These are phyloP conservation scores for Starmerella potacharoeniae DNA, from an alignment of 805 yeast species.

Conservation along the genomic window DNA sequence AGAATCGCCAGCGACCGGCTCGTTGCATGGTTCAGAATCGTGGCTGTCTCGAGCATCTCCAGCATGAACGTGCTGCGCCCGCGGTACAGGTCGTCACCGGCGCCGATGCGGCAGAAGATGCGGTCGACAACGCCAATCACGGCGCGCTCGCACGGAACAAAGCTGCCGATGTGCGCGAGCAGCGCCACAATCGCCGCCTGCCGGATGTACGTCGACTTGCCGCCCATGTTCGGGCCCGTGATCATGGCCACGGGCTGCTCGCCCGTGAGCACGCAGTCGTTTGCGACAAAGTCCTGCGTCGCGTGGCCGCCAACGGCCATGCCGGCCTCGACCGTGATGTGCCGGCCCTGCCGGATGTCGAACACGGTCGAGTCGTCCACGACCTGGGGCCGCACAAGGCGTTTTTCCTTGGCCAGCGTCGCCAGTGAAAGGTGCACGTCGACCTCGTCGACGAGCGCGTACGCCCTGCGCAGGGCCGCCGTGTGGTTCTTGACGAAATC, in stretches of 20 bases:
- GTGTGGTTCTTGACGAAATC: slow-evolving; percentile 37
- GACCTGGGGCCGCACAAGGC: slow-evolving; percentile 55
- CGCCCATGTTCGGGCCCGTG: slow-evolving; percentile 92
- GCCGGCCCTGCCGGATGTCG: slow-evolving; percentile 58
- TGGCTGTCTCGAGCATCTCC: slow-evolving; percentile 77
- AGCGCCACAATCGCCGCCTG: slow-evolving; percentile 58
- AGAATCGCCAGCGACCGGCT: slow-evolving; percentile 58
- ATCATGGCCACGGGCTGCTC: slow-evolving; percentile 41
- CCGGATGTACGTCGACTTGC: slow-evolving; percentile 65
- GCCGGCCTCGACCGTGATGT: slow-evolving; percentile 75
- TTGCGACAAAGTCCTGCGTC: slow-evolving; percentile 36
- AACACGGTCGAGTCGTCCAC: slow-evolving; percentile 36
- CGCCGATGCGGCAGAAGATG: slow-evolving; percentile 69
- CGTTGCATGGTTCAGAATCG: slow-evolving; percentile 56
- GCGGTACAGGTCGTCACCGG: slow-evolving; percentile 60
- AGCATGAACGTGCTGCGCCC: slow-evolving; percentile 88
- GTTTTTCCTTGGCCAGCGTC: slow-evolving; percentile 51
- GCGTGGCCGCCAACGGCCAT: slow-evolving; percentile 36
- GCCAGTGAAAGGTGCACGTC: slow-evolving; percentile 72
- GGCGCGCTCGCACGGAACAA: slow-evolving; percentile 55
- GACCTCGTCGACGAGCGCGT: slow-evolving; percentile 47
- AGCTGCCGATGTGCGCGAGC: slow-evolving; percentile 68
- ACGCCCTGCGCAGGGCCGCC: slow-evolving; percentile 37
- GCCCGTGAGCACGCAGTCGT: slow-evolving; percentile 31
- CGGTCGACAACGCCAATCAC: slow-evolving; percentile 62